phyloP scores from a whole-genome alignment of 2,329 filamentous ascomycete genomes.

The Epicoccum sorghinum region DNA sequence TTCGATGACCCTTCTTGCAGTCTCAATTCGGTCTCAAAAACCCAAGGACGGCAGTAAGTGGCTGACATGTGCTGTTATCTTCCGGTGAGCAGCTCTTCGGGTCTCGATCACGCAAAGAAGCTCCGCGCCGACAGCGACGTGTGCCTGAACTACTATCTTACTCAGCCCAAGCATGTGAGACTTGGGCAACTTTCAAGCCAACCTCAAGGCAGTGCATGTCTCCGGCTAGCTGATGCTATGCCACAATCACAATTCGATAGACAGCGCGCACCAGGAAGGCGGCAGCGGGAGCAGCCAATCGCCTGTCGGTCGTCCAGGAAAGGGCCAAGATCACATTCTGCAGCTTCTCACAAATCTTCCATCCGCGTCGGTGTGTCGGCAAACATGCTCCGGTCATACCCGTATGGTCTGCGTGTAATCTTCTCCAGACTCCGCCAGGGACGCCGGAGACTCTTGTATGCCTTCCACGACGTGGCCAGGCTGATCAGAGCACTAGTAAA shows the following conservation, averaged over 20 bases:
- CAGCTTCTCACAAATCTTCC: not conserved
- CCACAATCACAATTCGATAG: not conserved
- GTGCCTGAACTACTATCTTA: too few relatives aligned
- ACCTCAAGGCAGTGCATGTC: too few relatives aligned
- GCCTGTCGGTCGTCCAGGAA: not conserved
- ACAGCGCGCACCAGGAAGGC: not conserved
- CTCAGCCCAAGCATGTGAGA: not conserved
- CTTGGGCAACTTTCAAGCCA: not conserved
- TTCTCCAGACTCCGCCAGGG: not conserved
- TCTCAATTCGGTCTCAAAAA: too few relatives aligned
- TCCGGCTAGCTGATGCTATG: not conserved
- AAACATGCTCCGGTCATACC: not conserved
- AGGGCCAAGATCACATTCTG: slow-evolving; percentile 1
- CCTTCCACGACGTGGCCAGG: not conserved
- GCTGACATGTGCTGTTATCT: too few relatives aligned
- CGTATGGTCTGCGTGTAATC: slow-evolving; percentile 1
- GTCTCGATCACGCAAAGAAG: too few relatives aligned
- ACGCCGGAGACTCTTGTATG: slow-evolving; percentile 5
- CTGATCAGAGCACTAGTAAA: not conserved
- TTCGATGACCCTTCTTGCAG: too few relatives aligned
- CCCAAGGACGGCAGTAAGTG: too few relatives aligned
- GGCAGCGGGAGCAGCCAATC: not conserved
- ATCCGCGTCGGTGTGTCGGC: not conserved
- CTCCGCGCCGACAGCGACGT: too few relatives aligned
- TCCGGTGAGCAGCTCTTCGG: too few relatives aligned